Evolutionary conservation across 78 protist genomes (phyloP), one percentile per base, ranked within the genome.

Genomic region (Dictyostelium brefeldianum): DNA sequence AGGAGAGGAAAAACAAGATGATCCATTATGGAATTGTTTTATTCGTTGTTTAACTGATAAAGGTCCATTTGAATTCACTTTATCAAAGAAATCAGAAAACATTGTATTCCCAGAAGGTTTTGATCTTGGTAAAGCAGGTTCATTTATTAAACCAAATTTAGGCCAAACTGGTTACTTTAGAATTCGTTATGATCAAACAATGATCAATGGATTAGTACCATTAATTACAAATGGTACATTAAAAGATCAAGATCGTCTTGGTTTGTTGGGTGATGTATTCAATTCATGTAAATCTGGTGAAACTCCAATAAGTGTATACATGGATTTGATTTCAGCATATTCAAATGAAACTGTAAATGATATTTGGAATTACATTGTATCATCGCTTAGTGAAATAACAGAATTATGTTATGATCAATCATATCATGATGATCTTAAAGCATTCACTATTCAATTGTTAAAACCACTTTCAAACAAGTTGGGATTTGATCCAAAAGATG

Each of bases 141-240:
- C 51, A n/a, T 97, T 96, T 96, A 41, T 97, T 51, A 97, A 98
- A 90, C 89, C 96, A 89, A 97, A 97, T 95, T 50, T 54, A 20
- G 96, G 81, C 3, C 97, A 96, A 80, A 11, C 90, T 36, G 97
- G 96, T 25, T 96, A 96, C 79, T 96, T 69, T 90, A 95, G 97
- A 67, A 97, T 97, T 50, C 5, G 20, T 8, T 98, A 97, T 89
- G 51, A 56, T 22, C 69, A 18, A 41, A 53, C 29, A 0, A 51
- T 92, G 14, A 43, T 85, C 18, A 48, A 50, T 22, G 3, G 48
- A 25, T 64, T 87, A 36, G 31, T 87, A 9, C 84, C 93, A 43
- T 7, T 7, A 70, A 96, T 81, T 74, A 69, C 48, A 50, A 78
- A 84, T 57, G 10, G 71, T 6, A 53, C 51, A 69, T n/a, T 95